Evolutionary conservation across 176 grass and related monocot genomes (phyloP).

Genomic region (Otatea glauca): DNA sequence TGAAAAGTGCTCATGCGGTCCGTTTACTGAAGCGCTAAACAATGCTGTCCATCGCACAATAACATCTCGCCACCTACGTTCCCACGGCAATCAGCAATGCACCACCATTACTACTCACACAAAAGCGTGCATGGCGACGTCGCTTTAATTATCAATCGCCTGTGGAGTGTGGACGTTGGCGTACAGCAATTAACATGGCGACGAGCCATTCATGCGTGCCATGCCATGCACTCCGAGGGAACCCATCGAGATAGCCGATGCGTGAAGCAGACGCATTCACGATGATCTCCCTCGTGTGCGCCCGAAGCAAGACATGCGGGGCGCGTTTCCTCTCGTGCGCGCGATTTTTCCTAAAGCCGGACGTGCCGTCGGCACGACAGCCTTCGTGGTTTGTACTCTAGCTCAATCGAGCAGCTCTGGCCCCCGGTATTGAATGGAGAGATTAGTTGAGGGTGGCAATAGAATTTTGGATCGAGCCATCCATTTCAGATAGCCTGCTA

Average conservation of each 20-base stretch:
- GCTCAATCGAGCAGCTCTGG: too few species aligned
- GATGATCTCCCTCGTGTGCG: not conserved
- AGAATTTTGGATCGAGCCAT: not conserved
- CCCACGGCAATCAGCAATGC: not conserved
- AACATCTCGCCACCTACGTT: not conserved
- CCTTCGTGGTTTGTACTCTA: too few species aligned
- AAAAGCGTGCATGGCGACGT: not conserved
- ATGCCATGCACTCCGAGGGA: not conserved
- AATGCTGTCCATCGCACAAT: too few species aligned
- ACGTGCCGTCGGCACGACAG: constrained; percentile 1
- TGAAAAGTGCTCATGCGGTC: too few species aligned
- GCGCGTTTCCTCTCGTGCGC: not conserved
- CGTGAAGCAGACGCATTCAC: constrained; percentile 46
- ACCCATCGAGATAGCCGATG: constrained; percentile 23
- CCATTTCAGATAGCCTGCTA: not conserved
- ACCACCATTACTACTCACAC: not conserved
- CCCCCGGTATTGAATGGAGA: too few species aligned
- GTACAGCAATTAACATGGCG: not conserved
- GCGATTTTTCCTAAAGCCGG: constrained; percentile 5
- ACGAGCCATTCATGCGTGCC: not conserved
- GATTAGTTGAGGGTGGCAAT: too few species aligned
- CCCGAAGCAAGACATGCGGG: not conserved
- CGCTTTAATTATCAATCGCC: not conserved
- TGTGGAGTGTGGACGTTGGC: not conserved
- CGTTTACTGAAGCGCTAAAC: too few species aligned